Conservation (phyloP, 2,329 filamentous ascomycete genomes). For the Penicillium freii region DNA sequence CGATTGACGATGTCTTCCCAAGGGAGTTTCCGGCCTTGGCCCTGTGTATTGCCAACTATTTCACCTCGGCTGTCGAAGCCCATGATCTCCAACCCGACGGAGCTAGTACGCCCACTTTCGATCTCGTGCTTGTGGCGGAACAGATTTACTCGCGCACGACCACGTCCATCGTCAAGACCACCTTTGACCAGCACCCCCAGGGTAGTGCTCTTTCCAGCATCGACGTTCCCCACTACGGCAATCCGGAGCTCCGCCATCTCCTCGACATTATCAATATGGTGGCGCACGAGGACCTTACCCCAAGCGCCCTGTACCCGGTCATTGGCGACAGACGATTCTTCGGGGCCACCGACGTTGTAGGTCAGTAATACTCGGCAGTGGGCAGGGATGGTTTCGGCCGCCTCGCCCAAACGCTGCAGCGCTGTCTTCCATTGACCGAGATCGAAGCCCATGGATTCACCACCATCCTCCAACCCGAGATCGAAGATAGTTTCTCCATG, state of each 20-base stretch:
- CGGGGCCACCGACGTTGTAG: conserved; percentile 78
- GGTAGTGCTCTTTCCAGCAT: conserved; percentile 96
- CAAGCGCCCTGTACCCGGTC: conserved; percentile 71
- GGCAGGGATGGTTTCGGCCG: conserved; percentile 64
- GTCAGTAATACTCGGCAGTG: conserved; percentile 82
- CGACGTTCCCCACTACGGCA: conserved; percentile 95
- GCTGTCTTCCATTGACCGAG: conserved; percentile 73
- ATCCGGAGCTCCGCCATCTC: conserved; percentile 94
- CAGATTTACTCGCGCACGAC: conserved; percentile 88
- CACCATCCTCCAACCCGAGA: conserved; percentile 84
- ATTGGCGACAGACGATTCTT: conserved; percentile 65
- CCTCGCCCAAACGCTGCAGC: conserved; percentile 62
- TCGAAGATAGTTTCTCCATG: conserved; percentile 90
- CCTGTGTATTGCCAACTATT: conserved; percentile 77
- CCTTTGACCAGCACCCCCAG: conserved; percentile 94
- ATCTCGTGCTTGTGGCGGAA: conserved; percentile 98
- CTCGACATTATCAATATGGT: conserved; percentile 70
- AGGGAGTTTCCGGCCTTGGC: conserved; percentile 79
- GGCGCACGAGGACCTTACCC: conserved; percentile 83
- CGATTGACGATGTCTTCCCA: conserved; percentile 98
- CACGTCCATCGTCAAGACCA: conserved; percentile 88
- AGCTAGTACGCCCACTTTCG: conserved; percentile 90
- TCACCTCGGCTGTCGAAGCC: conserved; percentile 87
- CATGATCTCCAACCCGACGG: conserved; percentile 98
- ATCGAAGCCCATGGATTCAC: conserved; percentile 76